Evolutionary conservation across 179 eudicot species (phyloP), one percentile per base, ranked within the genome.

Genomic region (Silene noctiflora): DNA sequence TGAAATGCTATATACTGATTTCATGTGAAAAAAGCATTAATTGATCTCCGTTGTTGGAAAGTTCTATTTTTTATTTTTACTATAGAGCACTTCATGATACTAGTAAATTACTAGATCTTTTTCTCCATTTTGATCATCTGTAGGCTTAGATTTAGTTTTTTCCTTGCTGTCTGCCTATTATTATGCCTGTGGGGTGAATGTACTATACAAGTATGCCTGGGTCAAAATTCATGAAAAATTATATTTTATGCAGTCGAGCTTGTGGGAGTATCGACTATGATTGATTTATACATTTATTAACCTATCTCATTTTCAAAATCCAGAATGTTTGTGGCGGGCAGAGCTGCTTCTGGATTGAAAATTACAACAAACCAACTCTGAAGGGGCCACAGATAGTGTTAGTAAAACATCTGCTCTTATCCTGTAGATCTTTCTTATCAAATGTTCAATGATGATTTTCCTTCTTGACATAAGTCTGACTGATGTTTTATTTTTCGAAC

Each of bases 331-430:
- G 99, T 79, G 94, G 87, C 70, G 94, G 97, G 72, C 55, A 59
- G 48, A 89, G 89, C 84, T 95, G 99, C 90, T 95, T 95, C 83
- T 58, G 80, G 83, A 83, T 95, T 80, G 89, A 86, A 67, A 95
- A 91, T 82, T 73, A 82, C 90, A 78, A 83, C 81, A 83, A 82
- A 4, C 86, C 96, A 42, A 81, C 84, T 77, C 64, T 65, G 78
- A 80, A 81, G 67, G 87, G 84, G 22, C 89, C 88, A 44, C 87
- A 86, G 77, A 93, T 95, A 83, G 61, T 86, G 99, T 95, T 84
- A 77, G 99, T 80, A 61, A 63, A 71, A 75, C 75, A 20, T 60
- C 59, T 27, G 25, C 69, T 66, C 67, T 53, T 8, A 44, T 35
- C 44, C 39, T 25, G 25, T 73, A 20, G 46, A 22, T 69, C 29